phyloP scores from a whole-genome alignment of 73 alveolate genomes.

The Paramecium primaurelia region DNA sequence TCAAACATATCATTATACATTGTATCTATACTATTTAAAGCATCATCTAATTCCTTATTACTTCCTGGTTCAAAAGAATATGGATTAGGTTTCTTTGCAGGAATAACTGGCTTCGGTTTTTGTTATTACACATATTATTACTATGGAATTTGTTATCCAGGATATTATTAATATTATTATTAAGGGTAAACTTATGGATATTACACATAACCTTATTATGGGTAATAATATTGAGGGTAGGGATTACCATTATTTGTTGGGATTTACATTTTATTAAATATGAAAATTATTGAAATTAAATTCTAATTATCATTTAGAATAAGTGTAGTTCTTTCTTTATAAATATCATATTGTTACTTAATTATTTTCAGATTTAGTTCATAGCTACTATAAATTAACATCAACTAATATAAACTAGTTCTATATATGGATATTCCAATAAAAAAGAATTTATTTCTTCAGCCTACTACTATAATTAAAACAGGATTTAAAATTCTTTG shows the following conservation, averaged over 20 bases:
- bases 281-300: neutral
- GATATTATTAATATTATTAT: neutral
- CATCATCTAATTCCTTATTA: conserved; percentile 29
- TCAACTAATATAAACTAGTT: neutral
- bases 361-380: neutral
- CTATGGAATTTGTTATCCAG: neutral
- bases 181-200: neutral
- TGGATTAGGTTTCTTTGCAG: conserved; percentile 15
- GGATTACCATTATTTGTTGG: neutral
- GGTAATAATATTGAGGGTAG: neutral
- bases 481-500: neutral
- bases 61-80: conserved; percentile 44
- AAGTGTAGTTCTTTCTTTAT: neutral
- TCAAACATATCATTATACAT: conserved; percentile 52
- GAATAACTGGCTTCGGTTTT: neutral
- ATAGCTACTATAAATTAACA: too few species aligned
- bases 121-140: neutral
- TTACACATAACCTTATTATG: neutral
- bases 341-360: neutral
- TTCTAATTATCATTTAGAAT: neutral
- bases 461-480: too few species aligned
- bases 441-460: too few species aligned
- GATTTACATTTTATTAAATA: neutral
- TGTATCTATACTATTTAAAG: neutral
- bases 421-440: neutral